Evolutionary conservation across 2,329 filamentous ascomycete genomes (phyloP).

Genomic region (Verticillium klebahnii): DNA sequence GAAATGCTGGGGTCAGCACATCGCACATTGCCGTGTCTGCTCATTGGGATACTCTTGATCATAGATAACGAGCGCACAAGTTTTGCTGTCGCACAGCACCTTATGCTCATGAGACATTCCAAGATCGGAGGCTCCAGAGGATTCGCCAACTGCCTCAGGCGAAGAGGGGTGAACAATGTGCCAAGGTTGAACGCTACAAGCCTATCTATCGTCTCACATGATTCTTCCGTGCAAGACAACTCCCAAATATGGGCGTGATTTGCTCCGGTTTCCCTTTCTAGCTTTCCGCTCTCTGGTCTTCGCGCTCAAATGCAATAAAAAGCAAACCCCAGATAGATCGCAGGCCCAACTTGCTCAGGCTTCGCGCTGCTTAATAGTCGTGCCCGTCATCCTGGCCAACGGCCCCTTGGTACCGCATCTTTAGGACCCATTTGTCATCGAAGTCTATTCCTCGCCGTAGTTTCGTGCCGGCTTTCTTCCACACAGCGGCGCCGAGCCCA

Average conservation of each 20-base stretch:
- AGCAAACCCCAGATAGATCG: not conserved
- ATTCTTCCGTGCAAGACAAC: not conserved
- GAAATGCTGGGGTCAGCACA: too few species aligned
- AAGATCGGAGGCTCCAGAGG: too few species aligned
- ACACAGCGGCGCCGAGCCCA: constrained; percentile 75
- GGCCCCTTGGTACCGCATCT: constrained; percentile 50
- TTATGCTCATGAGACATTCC: too few species aligned
- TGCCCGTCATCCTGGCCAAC: not conserved
- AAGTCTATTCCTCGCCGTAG: constrained; percentile 84
- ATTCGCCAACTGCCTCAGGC: too few species aligned
- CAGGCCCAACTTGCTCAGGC: not conserved
- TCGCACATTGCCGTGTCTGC: too few species aligned
- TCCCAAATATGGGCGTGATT: too few species aligned
- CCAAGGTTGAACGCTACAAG: not conserved
- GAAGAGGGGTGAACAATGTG: not conserved
- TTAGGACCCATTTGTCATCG: constrained; percentile 79
- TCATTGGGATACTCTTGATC: too few species aligned
- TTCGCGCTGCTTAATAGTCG: not conserved
- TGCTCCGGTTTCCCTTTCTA: not conserved
- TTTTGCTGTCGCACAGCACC: too few species aligned
- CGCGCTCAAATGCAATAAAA: not conserved
- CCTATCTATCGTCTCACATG: not conserved
- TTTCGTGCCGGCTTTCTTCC: constrained; percentile 78
- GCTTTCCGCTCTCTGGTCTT: not conserved
- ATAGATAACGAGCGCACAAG: too few species aligned